Evolutionary conservation across 1,284 basidiomycete genomes (phyloP), one percentile per base, ranked within the genome.

Genomic region (Hortiboletus rubellus): DNA sequence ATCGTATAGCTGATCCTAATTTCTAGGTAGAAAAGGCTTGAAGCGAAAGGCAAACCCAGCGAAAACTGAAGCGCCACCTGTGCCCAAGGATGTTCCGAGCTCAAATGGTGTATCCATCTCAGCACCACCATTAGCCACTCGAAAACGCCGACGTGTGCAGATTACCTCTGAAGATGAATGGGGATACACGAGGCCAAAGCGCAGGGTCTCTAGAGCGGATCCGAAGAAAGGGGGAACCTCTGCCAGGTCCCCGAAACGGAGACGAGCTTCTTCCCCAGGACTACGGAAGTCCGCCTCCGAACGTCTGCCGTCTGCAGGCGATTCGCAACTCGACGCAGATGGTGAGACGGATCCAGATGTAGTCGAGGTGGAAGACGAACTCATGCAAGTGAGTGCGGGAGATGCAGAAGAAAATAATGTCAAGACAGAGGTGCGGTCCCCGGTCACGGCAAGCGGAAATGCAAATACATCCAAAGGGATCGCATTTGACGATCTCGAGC

Each of bases 311-410:
- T 71, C 72, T 44, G 49, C 37, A 22, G 67, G 66, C 14, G 66
- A 74, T 38, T 73, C 70, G 27, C 73, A 71, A 46, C 62, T 70
- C 14, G 69, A 71, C 14, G 69, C 72, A 31, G 70, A 74, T 58
- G 70, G 72, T 24, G 72, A 72, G 46, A 72, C 71, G 11, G 70
- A 71, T 50, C 70, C 71, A 27, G 70, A 71, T 49, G 59, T 54
- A 6, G 60, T 60, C 18, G 71, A 70, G 37, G 70, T 71, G 36
- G 72, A 73, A 52, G 69, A 72, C 18, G 72, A 71, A 37, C 68
- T 71, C 46, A 71, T 73, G 68, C 65, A 61, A 61, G 62, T 44
- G 36, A 61, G 61, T 41, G 9, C 43, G 18, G 72, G 68, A 46
- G 70, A 64, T 41, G 52, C 12, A 2, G 68, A 69, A 46, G 66